Conservation (phyloP, 352 stramenopile genomes). For the Pythium myriotylum region DNA sequence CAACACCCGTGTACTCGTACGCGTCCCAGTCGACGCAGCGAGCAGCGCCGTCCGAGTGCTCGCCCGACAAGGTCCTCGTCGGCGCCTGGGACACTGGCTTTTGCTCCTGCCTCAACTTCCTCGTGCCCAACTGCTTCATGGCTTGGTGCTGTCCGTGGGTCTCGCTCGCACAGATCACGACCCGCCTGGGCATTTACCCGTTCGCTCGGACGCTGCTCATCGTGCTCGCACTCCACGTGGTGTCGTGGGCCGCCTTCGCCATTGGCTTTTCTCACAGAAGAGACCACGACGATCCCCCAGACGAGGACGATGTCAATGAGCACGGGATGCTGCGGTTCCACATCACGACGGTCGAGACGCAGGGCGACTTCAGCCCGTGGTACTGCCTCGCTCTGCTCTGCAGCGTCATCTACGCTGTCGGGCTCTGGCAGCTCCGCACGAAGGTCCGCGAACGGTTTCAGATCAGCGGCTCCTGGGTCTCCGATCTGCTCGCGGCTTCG, state of each 20-base stretch:
- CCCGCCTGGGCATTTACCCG: conserved; percentile 44
- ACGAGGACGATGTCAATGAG: not conserved
- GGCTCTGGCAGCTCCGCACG: conserved; percentile 41
- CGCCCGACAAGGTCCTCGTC: conserved; percentile 15
- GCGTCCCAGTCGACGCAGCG: not conserved
- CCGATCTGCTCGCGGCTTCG: conserved; percentile 38
- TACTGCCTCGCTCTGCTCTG: conserved; percentile 26
- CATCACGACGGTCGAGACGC: not conserved
- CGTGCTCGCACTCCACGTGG: conserved; percentile 28
- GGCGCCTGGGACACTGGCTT: conserved; percentile 38
- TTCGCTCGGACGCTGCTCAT: conserved; percentile 45
- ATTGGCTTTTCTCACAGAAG: conserved; percentile 19
- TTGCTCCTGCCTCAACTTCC: conserved; percentile 46
- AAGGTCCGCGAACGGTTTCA: conserved; percentile 46
- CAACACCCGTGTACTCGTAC: conserved; percentile 14
- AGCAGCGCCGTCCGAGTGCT: no score
- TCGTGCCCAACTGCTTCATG: conserved; percentile 57
- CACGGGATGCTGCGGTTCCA: conserved; percentile 9
- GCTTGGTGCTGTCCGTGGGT: conserved; percentile 56
- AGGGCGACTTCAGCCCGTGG: conserved; percentile 23
- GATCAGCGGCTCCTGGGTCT: conserved; percentile 44
- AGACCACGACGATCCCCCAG: not conserved
- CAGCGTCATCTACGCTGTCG: conserved; percentile 26
- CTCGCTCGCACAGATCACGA: conserved; percentile 54
- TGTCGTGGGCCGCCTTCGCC: conserved; percentile 7